These are phyloP conservation scores for Stipa capillata DNA, from an alignment of 176 grass and related monocot species.

Conservation along the genomic window DNA sequence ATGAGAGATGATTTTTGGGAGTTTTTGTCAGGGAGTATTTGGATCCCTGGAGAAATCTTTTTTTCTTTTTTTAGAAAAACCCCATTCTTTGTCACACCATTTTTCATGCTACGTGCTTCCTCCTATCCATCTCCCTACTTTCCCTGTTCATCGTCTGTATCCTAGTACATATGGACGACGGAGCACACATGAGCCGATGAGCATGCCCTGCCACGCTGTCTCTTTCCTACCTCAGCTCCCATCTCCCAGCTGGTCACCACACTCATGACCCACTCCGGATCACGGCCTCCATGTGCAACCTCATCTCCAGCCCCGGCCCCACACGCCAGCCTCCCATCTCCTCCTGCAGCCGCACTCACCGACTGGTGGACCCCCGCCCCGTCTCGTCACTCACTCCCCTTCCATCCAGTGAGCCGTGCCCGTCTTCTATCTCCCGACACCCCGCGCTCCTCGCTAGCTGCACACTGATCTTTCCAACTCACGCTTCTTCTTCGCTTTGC, in stretches of 20 bases:
- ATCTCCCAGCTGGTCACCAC: neutral
- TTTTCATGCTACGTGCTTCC: too few species aligned
- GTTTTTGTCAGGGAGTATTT: too few species aligned
- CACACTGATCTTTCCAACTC: constrained; percentile 38
- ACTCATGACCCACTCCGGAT: neutral
- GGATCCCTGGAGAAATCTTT: too few species aligned
- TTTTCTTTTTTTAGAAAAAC: too few species aligned
- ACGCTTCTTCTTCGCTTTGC: neutral
- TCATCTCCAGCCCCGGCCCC: too few species aligned
- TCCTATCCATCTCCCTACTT: neutral
- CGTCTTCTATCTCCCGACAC: constrained; percentile 9
- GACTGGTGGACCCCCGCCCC: too few species aligned
- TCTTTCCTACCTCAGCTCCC: neutral
- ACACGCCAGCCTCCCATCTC: neutral
- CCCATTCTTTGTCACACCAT: too few species aligned
- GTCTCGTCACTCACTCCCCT: constrained; percentile 8
- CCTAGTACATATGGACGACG: neutral
- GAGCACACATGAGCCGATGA: neutral
- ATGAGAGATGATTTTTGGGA: too few species aligned
- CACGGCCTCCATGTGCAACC: neutral
- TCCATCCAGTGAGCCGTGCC: constrained; percentile 17
- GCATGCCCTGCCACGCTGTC: neutral
- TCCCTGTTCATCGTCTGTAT: neutral
- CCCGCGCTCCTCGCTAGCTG: neutral
- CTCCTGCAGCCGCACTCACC: neutral